Percentiles rank a stretch among this genome's conserved stretches.
Conservation (phyloP, 2,329 filamentous ascomycete species). For the Cryphonectria japonica region DNA sequence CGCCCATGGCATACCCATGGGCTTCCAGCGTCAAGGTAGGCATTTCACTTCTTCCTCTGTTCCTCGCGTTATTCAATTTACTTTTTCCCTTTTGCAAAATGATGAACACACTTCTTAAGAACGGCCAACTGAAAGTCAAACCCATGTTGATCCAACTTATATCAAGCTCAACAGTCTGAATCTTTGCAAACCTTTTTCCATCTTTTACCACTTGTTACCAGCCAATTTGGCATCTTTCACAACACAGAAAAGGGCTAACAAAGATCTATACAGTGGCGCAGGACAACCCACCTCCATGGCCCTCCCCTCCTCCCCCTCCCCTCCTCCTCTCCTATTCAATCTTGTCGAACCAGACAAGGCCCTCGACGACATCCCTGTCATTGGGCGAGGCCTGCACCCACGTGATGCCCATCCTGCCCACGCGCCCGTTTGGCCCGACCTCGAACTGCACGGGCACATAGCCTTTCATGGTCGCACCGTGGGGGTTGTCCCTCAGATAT, state of each 20-base stretch:
- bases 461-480: conserved; percentile 34
- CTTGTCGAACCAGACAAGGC: conserved; percentile 38
- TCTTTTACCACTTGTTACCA: not conserved
- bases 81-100: conserved; percentile 22
- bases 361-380: conserved; percentile 37
- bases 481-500: conserved; percentile 32
- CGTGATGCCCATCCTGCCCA: conserved; percentile 38
- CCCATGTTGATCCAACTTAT: conserved; percentile 40
- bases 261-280: conserved; percentile 19
- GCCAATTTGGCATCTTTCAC: not conserved
- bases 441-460: conserved; percentile 40
- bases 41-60: not conserved
- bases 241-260: conserved; percentile 16
- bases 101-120: conserved; percentile 33
- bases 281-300: not conserved
- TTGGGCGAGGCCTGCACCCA: conserved; percentile 32
- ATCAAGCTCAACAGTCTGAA: conserved; percentile 71
- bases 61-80: not conserved
- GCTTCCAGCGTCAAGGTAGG: conserved; percentile 4
- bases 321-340: conserved; percentile 13
- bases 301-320: not conserved
- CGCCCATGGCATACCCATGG: not conserved
- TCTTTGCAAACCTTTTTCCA: conserved; percentile 16
- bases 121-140: conserved; percentile 35
- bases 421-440: conserved; percentile 37